Conservation (phyloP, 768 basidiomycete genomes). For the Rhizopogon vesiculosus region DNA sequence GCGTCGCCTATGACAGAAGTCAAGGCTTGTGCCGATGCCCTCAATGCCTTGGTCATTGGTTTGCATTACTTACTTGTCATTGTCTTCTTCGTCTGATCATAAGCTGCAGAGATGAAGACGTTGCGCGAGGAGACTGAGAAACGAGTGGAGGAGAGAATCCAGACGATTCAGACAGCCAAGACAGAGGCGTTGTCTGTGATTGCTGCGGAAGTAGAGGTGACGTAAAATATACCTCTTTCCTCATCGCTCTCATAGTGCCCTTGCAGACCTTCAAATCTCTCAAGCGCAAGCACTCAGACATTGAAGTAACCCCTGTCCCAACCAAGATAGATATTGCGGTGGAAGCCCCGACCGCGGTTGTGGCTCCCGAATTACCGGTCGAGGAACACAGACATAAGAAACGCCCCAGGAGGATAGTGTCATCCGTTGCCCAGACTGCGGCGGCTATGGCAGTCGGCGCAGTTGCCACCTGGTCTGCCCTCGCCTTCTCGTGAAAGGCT, state of each 20-base stretch:
- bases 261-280: constrained; percentile 31
- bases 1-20: constrained; percentile 17
- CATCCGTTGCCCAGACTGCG: constrained; percentile 50
- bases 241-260: constrained; percentile 18
- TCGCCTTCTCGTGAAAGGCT: constrained; percentile 54
- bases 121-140: constrained; percentile 38
- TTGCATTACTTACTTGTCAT: constrained; percentile 5
- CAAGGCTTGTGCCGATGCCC: constrained; percentile 26
- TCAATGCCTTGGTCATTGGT: constrained; percentile 42
- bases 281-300: constrained; percentile 61
- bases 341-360: neutral
- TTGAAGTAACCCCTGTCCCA: constrained; percentile 14
- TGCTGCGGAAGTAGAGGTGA: constrained; percentile 23
- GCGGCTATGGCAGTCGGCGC: constrained; percentile 64
- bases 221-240: constrained; percentile 7
- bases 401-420: constrained; percentile 35
- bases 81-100: neutral
- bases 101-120: constrained; percentile 37
- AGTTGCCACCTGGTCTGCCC: constrained; percentile 66
- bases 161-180: constrained; percentile 37
- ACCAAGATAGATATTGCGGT: neutral
- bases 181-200: constrained; percentile 32
- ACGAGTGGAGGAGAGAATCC: constrained; percentile 43
- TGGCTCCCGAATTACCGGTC: neutral
- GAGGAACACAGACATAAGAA: constrained; percentile 29